These are phyloP conservation scores for Tulasnella sp. DNA, from an alignment of 768 basidiomycete genomes.

Conservation along the genomic window DNA sequence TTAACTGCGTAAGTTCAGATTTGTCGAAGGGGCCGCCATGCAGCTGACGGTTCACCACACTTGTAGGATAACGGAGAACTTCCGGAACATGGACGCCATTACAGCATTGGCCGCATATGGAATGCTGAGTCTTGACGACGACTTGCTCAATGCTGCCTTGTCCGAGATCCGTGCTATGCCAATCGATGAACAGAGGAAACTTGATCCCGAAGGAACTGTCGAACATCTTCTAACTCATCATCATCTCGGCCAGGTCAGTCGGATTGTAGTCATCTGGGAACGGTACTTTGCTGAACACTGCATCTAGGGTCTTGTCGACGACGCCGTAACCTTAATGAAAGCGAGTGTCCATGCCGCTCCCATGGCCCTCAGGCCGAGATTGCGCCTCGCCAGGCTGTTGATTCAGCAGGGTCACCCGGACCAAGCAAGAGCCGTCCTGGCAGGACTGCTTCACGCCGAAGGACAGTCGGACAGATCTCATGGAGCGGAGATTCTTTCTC, in stretches of 20 bases:
- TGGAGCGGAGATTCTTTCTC: not conserved
- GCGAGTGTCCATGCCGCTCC: not conserved
- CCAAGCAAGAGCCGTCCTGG: not conserved
- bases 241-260: slow-evolving; percentile 54
- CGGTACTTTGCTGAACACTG: not conserved
- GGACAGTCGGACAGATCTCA: not conserved
- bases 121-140: slow-evolving; percentile 53
- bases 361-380: not conserved
- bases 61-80: slow-evolving; percentile 60
- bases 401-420: not conserved
- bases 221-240: slow-evolving; percentile 62
- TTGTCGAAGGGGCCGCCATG: slow-evolving; percentile 1
- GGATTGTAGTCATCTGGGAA: not conserved
- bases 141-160: slow-evolving; percentile 73
- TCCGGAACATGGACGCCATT: slow-evolving; percentile 70
- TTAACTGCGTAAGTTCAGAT: slow-evolving; percentile 57
- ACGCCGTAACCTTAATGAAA: not conserved
- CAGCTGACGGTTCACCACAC: not conserved
- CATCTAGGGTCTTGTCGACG: not conserved
- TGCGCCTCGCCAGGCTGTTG: not conserved
- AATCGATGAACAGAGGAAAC: slow-evolving; percentile 45
- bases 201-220: slow-evolving; percentile 62
- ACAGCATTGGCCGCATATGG: slow-evolving; percentile 85
- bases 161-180: slow-evolving; percentile 67
- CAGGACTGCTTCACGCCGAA: not conserved